These are phyloP conservation scores for Fusarium fujikuroi DNA, from an alignment of 2,329 filamentous ascomycete genomes.

Conservation along the genomic window DNA sequence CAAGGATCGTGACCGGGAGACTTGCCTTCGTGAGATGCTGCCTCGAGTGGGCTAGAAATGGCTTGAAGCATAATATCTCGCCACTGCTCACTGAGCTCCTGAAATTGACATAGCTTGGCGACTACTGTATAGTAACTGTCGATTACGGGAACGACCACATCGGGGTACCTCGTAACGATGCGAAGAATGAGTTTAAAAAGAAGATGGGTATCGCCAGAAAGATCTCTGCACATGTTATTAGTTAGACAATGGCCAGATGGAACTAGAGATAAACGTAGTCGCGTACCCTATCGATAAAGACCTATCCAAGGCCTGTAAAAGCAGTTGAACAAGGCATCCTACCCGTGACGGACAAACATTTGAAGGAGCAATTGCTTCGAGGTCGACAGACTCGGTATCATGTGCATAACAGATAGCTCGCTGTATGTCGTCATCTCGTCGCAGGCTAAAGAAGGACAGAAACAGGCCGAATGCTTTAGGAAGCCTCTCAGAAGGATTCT, in stretches of 20 bases:
- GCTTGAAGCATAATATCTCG: slow-evolving; percentile 43
- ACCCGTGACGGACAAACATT: slow-evolving; percentile 47
- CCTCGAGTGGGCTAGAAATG: slow-evolving; percentile 46
- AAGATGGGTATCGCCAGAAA: slow-evolving; percentile 40
- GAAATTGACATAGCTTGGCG: slow-evolving; percentile 49
- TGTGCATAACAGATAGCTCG: slow-evolving; percentile 59
- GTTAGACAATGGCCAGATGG: slow-evolving; percentile 24
- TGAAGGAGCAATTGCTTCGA: slow-evolving; percentile 50
- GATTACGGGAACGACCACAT: slow-evolving; percentile 39
- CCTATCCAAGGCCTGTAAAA: slow-evolving; percentile 50
- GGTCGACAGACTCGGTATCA: slow-evolving; percentile 54
- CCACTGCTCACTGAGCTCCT: slow-evolving; percentile 31
- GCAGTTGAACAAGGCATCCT: slow-evolving; percentile 49
- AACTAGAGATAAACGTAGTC: neutral
- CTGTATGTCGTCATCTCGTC: slow-evolving; percentile 57
- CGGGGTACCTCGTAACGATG: slow-evolving; percentile 39
- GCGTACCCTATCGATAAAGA: slow-evolving; percentile 42
- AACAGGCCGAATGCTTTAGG: slow-evolving; percentile 59
- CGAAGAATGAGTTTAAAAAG: slow-evolving; percentile 52
- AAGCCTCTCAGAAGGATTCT: slow-evolving; percentile 51
- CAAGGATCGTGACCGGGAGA: neutral
- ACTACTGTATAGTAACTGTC: slow-evolving; percentile 56
- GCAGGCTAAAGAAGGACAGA: slow-evolving; percentile 60
- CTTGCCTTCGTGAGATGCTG: slow-evolving; percentile 34
- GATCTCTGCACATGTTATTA: slow-evolving; percentile 15